A percentile compares a stretch with the other conserved stretches of the same genome.
Conservation (phyloP, 129 eudicot species). For the Artemisia annua region DNA sequence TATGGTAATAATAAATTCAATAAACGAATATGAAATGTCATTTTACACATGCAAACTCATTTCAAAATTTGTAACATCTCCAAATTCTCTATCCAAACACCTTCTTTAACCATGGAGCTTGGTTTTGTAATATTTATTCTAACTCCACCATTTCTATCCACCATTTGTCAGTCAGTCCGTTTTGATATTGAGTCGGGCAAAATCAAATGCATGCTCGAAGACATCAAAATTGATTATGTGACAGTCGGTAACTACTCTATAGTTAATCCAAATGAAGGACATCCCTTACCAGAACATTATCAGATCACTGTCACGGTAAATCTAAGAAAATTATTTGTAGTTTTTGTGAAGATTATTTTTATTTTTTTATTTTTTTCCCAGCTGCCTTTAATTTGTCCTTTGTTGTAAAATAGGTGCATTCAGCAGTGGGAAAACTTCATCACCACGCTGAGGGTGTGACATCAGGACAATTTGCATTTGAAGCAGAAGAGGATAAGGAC, state of each 20-base stretch:
- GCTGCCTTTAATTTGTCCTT: no score
- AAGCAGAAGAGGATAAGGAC: slow-evolving; percentile 62
- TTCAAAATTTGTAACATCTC: neutral
- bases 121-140: neutral
- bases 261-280: no score
- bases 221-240: slow-evolving; percentile 63
- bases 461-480: slow-evolving; percentile 70
- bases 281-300: slow-evolving; percentile 70
- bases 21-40: no score
- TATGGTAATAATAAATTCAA: no score
- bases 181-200: slow-evolving; percentile 73
- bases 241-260: slow-evolving; percentile 72
- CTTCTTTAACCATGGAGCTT: slow-evolving; percentile 16
- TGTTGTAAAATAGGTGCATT: no score
- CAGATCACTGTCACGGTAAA: slow-evolving; percentile 70
- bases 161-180: no score
- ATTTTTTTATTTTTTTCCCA: no score
- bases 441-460: slow-evolving; percentile 56
- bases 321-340: neutral
- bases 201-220: slow-evolving; percentile 81
- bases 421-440: slow-evolving; percentile 34
- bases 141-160: slow-evolving; percentile 30
- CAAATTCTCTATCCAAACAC: neutral
- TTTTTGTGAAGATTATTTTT: no score
- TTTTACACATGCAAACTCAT: neutral